Evolutionary conservation across 352 stramenopile species (phyloP), one percentile per base, ranked within the genome.

Genomic region (Pythium vanterpoolii): DNA sequence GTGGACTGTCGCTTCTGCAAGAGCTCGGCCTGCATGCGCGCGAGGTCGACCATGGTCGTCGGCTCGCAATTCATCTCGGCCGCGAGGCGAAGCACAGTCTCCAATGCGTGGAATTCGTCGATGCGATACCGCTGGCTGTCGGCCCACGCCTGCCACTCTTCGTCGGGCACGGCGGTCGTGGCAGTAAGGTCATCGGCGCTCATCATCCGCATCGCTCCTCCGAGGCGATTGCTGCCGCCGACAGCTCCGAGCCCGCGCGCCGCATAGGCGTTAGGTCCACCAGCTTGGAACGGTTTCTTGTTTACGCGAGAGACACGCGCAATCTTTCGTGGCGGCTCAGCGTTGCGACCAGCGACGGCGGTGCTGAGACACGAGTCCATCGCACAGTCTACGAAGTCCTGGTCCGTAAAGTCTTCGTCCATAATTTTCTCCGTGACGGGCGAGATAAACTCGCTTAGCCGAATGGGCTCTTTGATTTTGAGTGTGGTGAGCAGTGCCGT

Each of bases 371-470:
- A 65, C 1, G 66, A 63, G 42, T 87, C 69, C 33, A 89, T 44
- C 1, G 76, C 78, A 0, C 74, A 78, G 43, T 90, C 75, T 9
- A 83, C 78, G 66, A 89, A 90, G 51, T 90, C 77, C 30, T 86
- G 76, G 50, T 87, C 71, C 6, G 66, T 73, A 19, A 89, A 62
- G 47, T 85, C 71, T 56, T 87, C 77, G 24, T 90, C 78, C 19
- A 69, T 64, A 0, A 80, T 69, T n/a, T 57, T 65, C 42, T 89
- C 82, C 0, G 59, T 63, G 33, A 59, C 56, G 27, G 77, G 79
- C 11, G 60, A 68, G 7, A 89, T 57, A 23, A 87, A 82, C 44
- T 88, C 76, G 11, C 72, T 73, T 40, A 90, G 53, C n/a, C 69
- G 55, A 57, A 83, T 68, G 7, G 75, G 62, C 11, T 55, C 60